A percentile compares a stretch with the other conserved stretches of the same genome.
phyloP scores from a whole-genome alignment of 257 asterid species.

The Nicotiana noctiflora region DNA sequence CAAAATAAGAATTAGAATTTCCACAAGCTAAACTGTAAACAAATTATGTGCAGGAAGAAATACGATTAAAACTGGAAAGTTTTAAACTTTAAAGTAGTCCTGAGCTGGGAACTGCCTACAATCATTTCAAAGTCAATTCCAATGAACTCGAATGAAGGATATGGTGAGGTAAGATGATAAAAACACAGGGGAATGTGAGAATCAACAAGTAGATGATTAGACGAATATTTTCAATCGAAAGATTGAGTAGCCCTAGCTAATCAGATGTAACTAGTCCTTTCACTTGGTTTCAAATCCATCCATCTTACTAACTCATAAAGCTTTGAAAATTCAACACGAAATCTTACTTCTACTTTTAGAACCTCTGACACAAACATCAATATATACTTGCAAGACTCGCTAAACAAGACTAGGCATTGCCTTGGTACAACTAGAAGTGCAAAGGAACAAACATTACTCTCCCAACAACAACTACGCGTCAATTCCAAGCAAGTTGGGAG shows the following conservation, averaged over 20 bases:
- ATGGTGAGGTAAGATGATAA: neutral
- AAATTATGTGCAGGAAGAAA: neutral
- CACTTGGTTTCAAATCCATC: neutral
- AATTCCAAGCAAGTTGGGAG: too few relatives aligned
- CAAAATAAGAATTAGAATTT: slow-evolving; percentile 5
- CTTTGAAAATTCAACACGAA: neutral
- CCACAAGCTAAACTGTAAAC: neutral
- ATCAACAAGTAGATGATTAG: neutral
- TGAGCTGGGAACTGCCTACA: neutral
- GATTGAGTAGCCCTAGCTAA: neutral
- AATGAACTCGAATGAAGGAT: neutral
- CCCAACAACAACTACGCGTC: neutral
- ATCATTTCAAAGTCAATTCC: neutral
- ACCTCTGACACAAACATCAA: too few relatives aligned
- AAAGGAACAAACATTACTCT: neutral
- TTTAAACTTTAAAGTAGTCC: neutral
- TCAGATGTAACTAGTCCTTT: neutral
- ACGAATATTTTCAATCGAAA: neutral
- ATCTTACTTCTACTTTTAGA: neutral
- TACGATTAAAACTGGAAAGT: neutral
- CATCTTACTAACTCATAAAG: neutral
- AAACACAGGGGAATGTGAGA: neutral
- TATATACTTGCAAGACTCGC: neutral
- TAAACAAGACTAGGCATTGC: neutral
- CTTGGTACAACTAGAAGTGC: neutral